Evolutionary conservation across 768 basidiomycete species (phyloP).

Genomic region (Suillus subluteus): DNA sequence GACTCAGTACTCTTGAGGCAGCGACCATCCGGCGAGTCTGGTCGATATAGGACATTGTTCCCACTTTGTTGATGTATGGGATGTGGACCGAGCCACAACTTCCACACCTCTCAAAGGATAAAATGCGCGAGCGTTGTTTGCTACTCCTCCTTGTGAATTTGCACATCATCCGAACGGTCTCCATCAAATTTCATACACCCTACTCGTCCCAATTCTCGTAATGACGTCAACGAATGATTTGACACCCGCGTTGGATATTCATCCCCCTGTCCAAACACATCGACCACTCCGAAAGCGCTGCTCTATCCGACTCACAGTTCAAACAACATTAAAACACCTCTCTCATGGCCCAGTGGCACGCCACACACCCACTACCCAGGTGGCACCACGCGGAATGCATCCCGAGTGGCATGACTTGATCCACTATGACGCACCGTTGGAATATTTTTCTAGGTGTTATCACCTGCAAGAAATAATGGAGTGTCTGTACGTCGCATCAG

Average conservation of each 20-base stretch:
- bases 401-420: slow-evolving; percentile 8
- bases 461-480: slow-evolving; percentile 19
- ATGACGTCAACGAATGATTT: background rate
- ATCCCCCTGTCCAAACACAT: background rate
- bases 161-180: background rate
- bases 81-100: background rate
- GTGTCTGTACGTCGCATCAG: slow-evolving; percentile 25
- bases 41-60: background rate
- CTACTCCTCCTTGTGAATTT: background rate
- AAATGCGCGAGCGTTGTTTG: background rate
- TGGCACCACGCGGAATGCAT: background rate
- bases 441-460: background rate
- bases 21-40: background rate
- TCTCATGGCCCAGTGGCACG: background rate
- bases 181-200: background rate
- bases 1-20: background rate
- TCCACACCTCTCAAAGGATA: slow-evolving; percentile 6
- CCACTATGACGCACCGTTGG: background rate
- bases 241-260: background rate
- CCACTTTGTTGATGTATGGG: background rate
- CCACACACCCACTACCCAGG: background rate
- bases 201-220: background rate
- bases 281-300: slow-evolving; percentile 18
- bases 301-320: slow-evolving; percentile 12
- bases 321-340: slow-evolving; percentile 14